These are phyloP conservation scores for Pseudogymnoascus sp. DNA, from an alignment of 2,329 filamentous ascomycete genomes.

Conservation along the genomic window DNA sequence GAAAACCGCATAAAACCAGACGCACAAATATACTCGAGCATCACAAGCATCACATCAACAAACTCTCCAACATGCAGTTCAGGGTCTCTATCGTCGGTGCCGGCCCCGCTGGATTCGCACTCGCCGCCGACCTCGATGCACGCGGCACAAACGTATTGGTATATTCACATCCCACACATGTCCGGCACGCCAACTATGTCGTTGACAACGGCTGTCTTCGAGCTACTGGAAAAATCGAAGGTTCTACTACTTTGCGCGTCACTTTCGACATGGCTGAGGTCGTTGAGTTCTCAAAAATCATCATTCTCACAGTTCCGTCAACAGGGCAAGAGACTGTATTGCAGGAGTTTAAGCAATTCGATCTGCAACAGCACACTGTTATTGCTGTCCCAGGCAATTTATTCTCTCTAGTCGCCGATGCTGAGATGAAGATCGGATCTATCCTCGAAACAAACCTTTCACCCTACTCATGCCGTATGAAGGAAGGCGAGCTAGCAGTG, in stretches of 20 bases:
- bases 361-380: slow-evolving; percentile 11
- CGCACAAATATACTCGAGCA: neutral
- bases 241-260: slow-evolving; percentile 10
- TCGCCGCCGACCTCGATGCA: slow-evolving; percentile 9
- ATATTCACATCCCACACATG: slow-evolving; percentile 20
- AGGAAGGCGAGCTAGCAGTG: slow-evolving; percentile 16
- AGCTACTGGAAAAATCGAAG: slow-evolving; percentile 15
- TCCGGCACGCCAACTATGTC: slow-evolving; percentile 13
- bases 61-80: neutral
- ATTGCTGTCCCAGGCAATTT: slow-evolving; percentile 24
- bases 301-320: slow-evolving; percentile 18
- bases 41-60: neutral
- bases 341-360: neutral
- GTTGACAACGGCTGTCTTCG: slow-evolving; percentile 9
- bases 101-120: slow-evolving; percentile 13
- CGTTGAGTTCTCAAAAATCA: slow-evolving; percentile 18
- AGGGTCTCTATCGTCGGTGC: slow-evolving; percentile 15
- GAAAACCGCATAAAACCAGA: neutral
- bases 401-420: slow-evolving; percentile 19
- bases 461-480: slow-evolving; percentile 23
- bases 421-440: slow-evolving; percentile 15
- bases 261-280: slow-evolving; percentile 21
- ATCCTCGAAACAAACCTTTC: slow-evolving; percentile 24
- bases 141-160: slow-evolving; percentile 17
- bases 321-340: neutral